A percentile compares a stretch with the other conserved stretches of the same genome.
phyloP scores from a whole-genome alignment of 2,329 filamentous ascomycete genomes.

The Fusarium begoniae region DNA sequence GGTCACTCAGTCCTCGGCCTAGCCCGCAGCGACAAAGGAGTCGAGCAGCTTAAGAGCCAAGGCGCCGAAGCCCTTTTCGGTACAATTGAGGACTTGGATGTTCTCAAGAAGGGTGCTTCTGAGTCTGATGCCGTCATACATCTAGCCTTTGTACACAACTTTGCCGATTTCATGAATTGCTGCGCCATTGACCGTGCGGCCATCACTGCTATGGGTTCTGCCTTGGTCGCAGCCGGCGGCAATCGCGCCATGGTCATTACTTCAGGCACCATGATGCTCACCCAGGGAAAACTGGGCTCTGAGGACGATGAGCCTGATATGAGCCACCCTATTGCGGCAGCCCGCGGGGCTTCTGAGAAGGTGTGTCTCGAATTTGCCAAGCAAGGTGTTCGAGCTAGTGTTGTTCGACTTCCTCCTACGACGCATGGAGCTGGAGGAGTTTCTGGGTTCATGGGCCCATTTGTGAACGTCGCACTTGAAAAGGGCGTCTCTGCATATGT shows the following conservation, averaged over 20 bases:
- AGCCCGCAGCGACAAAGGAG: not conserved
- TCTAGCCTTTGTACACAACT: not conserved
- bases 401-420: not conserved
- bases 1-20: not conserved
- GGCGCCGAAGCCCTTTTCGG: not conserved
- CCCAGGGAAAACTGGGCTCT: not conserved
- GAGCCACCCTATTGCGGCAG: not conserved
- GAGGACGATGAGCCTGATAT: not conserved
- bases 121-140: not conserved
- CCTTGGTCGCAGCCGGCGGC: not conserved
- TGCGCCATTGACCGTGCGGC: not conserved
- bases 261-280: not conserved
- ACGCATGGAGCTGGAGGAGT: not conserved
- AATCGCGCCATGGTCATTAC: not conserved
- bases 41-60: not conserved
- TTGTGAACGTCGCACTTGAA: not conserved
- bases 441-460: not conserved
- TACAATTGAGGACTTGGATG: not conserved
- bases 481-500: not conserved
- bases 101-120: not conserved
- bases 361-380: not conserved
- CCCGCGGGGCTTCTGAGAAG: not conserved
- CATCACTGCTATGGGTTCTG: not conserved
- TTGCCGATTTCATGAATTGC: not conserved
- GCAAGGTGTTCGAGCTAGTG: not conserved